Evolutionary conservation across 179 eudicot genomes (phyloP), one percentile per base, ranked within the genome.

Genomic region (Beta lomatogona): DNA sequence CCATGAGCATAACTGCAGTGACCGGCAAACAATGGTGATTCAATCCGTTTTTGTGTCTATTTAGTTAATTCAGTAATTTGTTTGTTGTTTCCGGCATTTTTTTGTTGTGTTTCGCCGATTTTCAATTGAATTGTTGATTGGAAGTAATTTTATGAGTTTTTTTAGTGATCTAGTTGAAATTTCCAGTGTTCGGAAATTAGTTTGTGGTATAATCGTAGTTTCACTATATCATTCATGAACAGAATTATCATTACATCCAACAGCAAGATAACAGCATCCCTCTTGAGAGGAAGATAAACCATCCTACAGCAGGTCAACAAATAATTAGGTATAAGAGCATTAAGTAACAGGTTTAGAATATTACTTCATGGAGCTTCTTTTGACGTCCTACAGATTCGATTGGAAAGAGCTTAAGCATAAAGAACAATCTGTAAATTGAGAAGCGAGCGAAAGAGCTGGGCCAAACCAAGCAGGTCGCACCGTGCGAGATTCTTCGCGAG

Each of bases 231-330:
- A 31, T 31, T n/a, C 80, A 76, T 83, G 86, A 44, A 96, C 82
- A 76, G 97, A 89, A 79, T 96, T 96, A 76, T 96, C 92, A 72
- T 92, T 93, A 74, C 98, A 94, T 48, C 98, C 99, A 74, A 96
- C 85, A 45, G 95, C 98, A 84, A 96, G 96, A 82, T 71, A 83
- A 63, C 63, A 82, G 74, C 78, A 73, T 58, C 78, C 86, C 31
- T 82, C 80, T 76, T 66, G 70, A 1, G 80, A 78, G 73, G 92
- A 71, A 65, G 77, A 71, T 45, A 79, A 78, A 76, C 82, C 77
- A 77, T 85, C 92, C 95, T 92, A 82, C 84, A 80, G 84, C 19
- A 78, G 78, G 57, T n/a, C 21, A 41, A 71, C 19, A 72, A 55
- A 65, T 4, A 41, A 69, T 66, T 58, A 67, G 54, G 13, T 14